These are phyloP conservation scores for Mycena sanguinolenta DNA, from an alignment of 768 basidiomycete species.

Conservation along the genomic window DNA sequence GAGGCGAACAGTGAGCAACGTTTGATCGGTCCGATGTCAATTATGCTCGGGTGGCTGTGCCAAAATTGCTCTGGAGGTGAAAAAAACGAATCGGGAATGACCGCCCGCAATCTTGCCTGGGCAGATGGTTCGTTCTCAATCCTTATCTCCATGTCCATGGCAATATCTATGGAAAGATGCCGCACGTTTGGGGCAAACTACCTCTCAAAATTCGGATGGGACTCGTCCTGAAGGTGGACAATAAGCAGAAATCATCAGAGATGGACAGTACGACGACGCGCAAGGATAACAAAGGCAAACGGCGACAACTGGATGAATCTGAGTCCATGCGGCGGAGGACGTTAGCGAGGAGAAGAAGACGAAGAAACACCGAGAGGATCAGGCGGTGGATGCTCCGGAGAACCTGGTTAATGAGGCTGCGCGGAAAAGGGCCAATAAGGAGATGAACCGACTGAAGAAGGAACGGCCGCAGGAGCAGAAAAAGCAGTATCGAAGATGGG, in stretches of 20 bases:
- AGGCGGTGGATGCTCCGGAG: slow-evolving; percentile 21
- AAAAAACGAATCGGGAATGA: slow-evolving; percentile 87
- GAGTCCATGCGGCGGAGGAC: slow-evolving; percentile 18
- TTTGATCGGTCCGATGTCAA: background rate
- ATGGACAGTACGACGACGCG: slow-evolving; percentile 27
- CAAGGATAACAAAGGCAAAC: slow-evolving; percentile 33
- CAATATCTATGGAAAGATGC: slow-evolving; percentile 67
- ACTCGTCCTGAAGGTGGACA: slow-evolving; percentile 58
- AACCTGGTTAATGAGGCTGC: slow-evolving; percentile 9
- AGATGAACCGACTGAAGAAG: slow-evolving; percentile 17
- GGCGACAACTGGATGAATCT: slow-evolving; percentile 5
- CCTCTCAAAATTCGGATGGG: slow-evolving; percentile 90
- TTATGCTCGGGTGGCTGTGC: background rate
- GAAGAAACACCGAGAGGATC: slow-evolving; percentile 33
- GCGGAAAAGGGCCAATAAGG: slow-evolving; percentile 24
- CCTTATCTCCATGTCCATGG: background rate
- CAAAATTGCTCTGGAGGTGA: slow-evolving; percentile 52
- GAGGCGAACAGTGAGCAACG: too few species aligned
- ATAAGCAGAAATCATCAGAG: slow-evolving; percentile 38
- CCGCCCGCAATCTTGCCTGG: slow-evolving; percentile 87
- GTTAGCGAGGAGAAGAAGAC: slow-evolving; percentile 37
- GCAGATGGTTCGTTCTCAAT: slow-evolving; percentile 69
- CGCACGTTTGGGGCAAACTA: slow-evolving; percentile 85
- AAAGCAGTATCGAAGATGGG: slow-evolving; percentile 13
- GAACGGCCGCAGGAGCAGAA: slow-evolving; percentile 3